Evolutionary conservation across 2,329 filamentous ascomycete species (phyloP).

Genomic region (Trichoderma pleuroti): DNA sequence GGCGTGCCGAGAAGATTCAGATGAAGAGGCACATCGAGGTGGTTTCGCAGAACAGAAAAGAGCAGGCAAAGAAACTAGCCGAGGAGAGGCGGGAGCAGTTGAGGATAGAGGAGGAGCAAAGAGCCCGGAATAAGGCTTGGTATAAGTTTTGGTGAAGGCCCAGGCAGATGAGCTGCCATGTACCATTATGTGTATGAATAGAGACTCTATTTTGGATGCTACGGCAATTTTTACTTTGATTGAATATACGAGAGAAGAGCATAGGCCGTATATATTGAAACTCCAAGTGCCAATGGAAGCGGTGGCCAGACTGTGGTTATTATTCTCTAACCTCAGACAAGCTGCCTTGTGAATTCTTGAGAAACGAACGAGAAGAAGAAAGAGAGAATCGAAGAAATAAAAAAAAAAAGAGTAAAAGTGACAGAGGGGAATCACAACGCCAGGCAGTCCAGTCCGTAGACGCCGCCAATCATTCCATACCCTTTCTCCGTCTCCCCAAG

Average conservation of each 20-base stretch:
- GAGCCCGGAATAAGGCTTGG: constrained; percentile 44
- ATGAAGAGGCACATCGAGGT: constrained; percentile 82
- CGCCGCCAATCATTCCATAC: background rate
- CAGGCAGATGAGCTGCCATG: background rate
- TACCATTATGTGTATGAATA: constrained; percentile 21
- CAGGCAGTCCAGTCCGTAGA: background rate
- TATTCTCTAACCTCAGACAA: background rate
- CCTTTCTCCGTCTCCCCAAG: background rate
- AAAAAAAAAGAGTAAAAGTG: background rate
- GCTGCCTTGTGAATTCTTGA: background rate
- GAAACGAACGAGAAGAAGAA: background rate
- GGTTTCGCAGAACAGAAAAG: constrained; percentile 49
- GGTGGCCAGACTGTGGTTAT: background rate
- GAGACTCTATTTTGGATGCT: background rate
- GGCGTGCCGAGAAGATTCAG: constrained; percentile 71
- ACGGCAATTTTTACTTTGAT: background rate
- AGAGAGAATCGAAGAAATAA: background rate
- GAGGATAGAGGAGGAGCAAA: constrained; percentile 32
- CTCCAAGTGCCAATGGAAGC: background rate
- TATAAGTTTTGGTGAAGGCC: constrained; percentile 53
- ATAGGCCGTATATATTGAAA: background rate
- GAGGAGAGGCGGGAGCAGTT: constrained; percentile 38
- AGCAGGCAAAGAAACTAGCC: constrained; percentile 43
- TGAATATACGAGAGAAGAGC: background rate
- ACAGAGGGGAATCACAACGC: background rate